Evolutionary conservation across 2,329 filamentous ascomycete species (phyloP), one percentile per base, ranked within the genome.

Genomic region (Diaporthe sp.): DNA sequence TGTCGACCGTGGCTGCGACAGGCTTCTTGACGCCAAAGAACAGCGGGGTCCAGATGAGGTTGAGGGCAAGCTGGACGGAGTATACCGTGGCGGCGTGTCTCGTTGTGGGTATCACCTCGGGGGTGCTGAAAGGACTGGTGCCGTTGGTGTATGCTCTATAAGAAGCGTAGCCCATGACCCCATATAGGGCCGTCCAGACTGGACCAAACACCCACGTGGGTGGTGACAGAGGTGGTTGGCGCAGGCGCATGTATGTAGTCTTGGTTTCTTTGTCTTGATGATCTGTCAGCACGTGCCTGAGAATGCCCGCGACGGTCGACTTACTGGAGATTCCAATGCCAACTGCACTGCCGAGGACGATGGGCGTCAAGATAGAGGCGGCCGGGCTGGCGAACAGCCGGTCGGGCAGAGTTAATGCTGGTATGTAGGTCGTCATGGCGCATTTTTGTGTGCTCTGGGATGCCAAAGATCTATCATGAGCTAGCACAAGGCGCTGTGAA

Each of bases 31-130:
- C 81, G n/a, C 90, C 89, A 81, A 98, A 98, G 89, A 98, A 98
- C 15, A 98, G 88, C 15, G 96, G 96, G 90, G 95, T 98, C 94
- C 94, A 98, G 73, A 93, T 83, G 35, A 97, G 87, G 82, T 98
- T 98, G 66, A 98, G 87, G 10, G 89, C 93, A 8, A 98, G 91
- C 84, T 98, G 96, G 74, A 95, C 87, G 2, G 94, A 94, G 86
- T 98, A 98, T 42, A 98, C 88, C 0, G 93, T 94, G 73, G 94
- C 92, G 77, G 92, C 93, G 77, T 91, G 88, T 81, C 90, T 90
- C 68, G 93, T 91, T 65, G 90, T 84, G 50, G 86, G 83, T 61
- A 90, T 87, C 22, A 88, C 90, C 35, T 84, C 82, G 39, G 88
- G 85, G 37, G 87, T 85, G 56, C 88, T 82, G 53, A 87, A 81